Conservation (phyloP, 345 rosid genomes). For the Luvunga scandens region DNA sequence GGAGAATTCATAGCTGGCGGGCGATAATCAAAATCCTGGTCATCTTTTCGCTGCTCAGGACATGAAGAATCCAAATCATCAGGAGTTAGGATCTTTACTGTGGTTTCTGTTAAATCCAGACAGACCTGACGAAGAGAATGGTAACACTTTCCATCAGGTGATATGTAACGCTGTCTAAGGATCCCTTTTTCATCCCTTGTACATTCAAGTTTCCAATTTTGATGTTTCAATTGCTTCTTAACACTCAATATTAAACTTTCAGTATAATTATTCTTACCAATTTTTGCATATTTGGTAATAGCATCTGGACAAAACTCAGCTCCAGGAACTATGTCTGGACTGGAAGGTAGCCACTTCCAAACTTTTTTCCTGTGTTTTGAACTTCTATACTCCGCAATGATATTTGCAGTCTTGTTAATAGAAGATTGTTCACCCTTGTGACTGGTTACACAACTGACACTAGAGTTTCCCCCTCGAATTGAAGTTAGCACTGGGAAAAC, state of each 20-base stretch:
- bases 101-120: constrained; percentile 22
- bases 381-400: background rate
- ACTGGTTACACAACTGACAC: constrained; percentile 4
- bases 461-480: constrained; percentile 24
- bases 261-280: background rate
- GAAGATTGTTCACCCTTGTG: constrained; percentile 19
- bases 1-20: constrained; percentile 16
- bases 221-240: constrained; percentile 53
- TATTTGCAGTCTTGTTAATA: constrained; percentile 17
- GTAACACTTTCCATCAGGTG: constrained; percentile 55
- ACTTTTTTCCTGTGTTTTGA: background rate
- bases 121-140: constrained; percentile 58
- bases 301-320: constrained; percentile 55
- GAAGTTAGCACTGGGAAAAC: constrained; percentile 23
- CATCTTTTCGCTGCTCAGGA: constrained; percentile 6
- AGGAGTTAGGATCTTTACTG: background rate
- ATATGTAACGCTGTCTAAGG: constrained; percentile 45
- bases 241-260: constrained; percentile 14
- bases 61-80: constrained; percentile 9
- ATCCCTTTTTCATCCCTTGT: constrained; percentile 11
- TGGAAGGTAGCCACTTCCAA: constrained; percentile 42
- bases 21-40: background rate
- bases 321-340: constrained; percentile 35
- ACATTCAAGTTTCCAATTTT: constrained; percentile 58
- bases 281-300: constrained; percentile 32